phyloP scores from a whole-genome alignment of 2,329 filamentous ascomycete genomes.

The Fusarium sublunatum region DNA sequence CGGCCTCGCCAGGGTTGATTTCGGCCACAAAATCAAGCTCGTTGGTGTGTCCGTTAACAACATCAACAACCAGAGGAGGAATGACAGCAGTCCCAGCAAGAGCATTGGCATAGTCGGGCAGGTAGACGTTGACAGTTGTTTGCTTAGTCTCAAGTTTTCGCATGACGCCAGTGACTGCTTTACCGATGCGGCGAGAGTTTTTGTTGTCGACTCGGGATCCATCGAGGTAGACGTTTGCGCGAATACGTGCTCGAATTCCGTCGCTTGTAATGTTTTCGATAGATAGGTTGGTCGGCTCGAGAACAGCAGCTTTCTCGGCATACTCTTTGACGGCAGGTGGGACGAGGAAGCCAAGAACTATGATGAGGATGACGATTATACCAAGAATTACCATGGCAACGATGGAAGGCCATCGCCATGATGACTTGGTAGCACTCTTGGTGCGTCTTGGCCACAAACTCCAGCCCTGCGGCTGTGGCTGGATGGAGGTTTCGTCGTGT shows the following conservation, averaged over 20 bases:
- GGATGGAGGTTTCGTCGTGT: constrained; percentile 33
- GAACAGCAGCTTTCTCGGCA: constrained; percentile 81
- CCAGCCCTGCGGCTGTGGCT: constrained; percentile 29
- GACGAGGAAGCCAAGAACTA: constrained; percentile 82
- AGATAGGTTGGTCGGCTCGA: constrained; percentile 85
- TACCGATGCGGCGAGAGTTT: constrained; percentile 79
- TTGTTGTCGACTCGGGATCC: constrained; percentile 77
- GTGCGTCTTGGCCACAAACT: constrained; percentile 38
- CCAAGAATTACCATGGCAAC: constrained; percentile 77
- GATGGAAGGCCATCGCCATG: constrained; percentile 77
- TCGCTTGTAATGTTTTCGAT: constrained; percentile 84
- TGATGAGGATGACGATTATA: constrained; percentile 71
- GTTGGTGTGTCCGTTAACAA: constrained; percentile 82
- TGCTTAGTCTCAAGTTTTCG: constrained; percentile 78
- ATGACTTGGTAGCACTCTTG: constrained; percentile 41
- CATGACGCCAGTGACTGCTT: constrained; percentile 83
- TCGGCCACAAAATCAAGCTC: constrained; percentile 82
- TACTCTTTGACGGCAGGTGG: constrained; percentile 87
- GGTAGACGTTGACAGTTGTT: constrained; percentile 78
- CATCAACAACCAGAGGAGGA: constrained; percentile 78
- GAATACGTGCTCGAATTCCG: constrained; percentile 82
- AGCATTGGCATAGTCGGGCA: constrained; percentile 84
- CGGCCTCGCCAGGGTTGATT: constrained; percentile 78
- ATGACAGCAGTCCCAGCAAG: constrained; percentile 81
- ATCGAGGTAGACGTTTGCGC: constrained; percentile 85